These are phyloP conservation scores for Symbiodinium pilosum DNA, from an alignment of 73 alveolate genomes.

Conservation along the genomic window DNA sequence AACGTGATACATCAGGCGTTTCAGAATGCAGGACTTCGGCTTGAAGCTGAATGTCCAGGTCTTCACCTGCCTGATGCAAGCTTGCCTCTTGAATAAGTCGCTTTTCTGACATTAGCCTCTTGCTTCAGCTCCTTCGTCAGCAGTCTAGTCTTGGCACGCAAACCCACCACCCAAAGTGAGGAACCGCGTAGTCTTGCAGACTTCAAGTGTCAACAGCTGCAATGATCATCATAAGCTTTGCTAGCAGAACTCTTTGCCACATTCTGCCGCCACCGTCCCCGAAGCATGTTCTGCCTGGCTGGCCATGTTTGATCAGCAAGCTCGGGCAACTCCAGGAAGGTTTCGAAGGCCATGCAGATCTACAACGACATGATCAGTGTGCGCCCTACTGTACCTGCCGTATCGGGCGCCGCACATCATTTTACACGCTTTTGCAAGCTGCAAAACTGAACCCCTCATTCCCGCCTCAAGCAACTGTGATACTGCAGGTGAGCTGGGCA, in stretches of 20 bases:
- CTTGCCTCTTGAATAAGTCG: conserved; percentile 98
- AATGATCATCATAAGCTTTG: no score
- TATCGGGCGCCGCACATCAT: no score
- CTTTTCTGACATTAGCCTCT: conserved; percentile 76
- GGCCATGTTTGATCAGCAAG: background rate
- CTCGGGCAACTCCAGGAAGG: conserved; percentile 16
- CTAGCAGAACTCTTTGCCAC: background rate
- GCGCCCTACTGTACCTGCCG: background rate
- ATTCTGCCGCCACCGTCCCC: background rate
- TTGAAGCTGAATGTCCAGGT: conserved; percentile 98
- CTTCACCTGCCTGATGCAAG: conserved; percentile 98
- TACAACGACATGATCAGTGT: conserved; percentile 68
- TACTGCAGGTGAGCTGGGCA: conserved; percentile 57
- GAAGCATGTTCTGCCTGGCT: background rate
- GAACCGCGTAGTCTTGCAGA: no score
- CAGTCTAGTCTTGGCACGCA: no score
- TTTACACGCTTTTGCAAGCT: no score
- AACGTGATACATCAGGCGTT: no score
- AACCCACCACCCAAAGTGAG: no score
- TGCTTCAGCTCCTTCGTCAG: no score
- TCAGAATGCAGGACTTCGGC: conserved; percentile 95
- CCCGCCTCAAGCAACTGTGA: no score
- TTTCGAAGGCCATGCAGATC: conserved; percentile 61
- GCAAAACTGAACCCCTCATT: no score
- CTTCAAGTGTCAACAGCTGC: no score